phyloP scores from a whole-genome alignment of 1,139 yeast species.

The Blastobotrys ciferrii region DNA sequence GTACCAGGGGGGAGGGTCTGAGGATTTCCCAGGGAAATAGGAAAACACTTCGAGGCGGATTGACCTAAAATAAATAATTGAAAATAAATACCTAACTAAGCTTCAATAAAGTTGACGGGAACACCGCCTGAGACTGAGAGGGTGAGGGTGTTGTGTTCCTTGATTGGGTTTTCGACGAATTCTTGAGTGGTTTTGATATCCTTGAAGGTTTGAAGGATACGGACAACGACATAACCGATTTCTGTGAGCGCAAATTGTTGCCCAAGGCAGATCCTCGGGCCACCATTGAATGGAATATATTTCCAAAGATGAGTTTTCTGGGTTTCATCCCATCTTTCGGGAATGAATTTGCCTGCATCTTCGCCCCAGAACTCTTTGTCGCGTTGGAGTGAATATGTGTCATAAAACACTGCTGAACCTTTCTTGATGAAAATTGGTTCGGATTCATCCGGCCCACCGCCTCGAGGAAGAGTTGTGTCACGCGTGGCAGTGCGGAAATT shows the following conservation, averaged over 20 bases:
- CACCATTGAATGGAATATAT: constrained; percentile 50
- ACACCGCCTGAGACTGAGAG: constrained; percentile 29
- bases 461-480: constrained; percentile 34
- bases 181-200: constrained; percentile 17
- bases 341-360: constrained; percentile 48
- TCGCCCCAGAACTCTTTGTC: constrained; percentile 46
- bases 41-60: no score
- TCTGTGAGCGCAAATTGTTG: constrained; percentile 61
- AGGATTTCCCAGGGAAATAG: no score
- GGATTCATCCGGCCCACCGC: constrained; percentile 43
- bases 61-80: no score
- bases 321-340: constrained; percentile 49
- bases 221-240: constrained; percentile 47
- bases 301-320: constrained; percentile 32
- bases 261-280: constrained; percentile 59
- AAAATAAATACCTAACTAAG: no score
- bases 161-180: constrained; percentile 7
- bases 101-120: constrained; percentile 19
- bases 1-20: no score
- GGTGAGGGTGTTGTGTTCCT: constrained; percentile 25
- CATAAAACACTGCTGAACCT: constrained; percentile 47
- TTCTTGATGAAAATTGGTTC: constrained; percentile 48
- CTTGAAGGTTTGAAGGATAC: constrained; percentile 42
- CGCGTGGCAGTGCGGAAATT: constrained; percentile 49
- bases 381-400: constrained; percentile 49